Percentiles rank a stretch among this genome's conserved stretches.
Evolutionary conservation across 2,329 filamentous ascomycete genomes (phyloP).

Genomic region (Alternaria ethzedia): DNA sequence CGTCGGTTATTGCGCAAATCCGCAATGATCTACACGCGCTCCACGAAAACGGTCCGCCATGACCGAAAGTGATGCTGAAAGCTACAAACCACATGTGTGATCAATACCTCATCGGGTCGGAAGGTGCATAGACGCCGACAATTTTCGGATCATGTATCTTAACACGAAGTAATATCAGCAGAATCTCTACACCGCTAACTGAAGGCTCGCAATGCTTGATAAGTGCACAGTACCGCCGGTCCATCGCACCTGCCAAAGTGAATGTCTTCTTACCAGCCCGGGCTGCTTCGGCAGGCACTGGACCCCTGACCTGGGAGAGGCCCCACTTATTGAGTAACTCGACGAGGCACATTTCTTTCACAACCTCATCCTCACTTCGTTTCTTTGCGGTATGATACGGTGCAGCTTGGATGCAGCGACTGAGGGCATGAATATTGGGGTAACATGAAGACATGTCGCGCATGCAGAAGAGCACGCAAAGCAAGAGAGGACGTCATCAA

Average conservation of each 20-base stretch:
- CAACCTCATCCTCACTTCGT: slow-evolving; percentile 14
- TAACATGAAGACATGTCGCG: background rate
- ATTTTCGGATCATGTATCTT: background rate
- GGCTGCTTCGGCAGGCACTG: slow-evolving; percentile 2
- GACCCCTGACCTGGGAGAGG: background rate
- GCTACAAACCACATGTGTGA: background rate
- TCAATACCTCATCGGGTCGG: background rate
- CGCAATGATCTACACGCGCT: background rate
- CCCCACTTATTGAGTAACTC: slow-evolving; percentile 10
- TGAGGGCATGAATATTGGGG: background rate
- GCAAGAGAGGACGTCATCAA: background rate
- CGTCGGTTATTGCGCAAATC: background rate
- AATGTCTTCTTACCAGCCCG: background rate
- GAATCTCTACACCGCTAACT: background rate
- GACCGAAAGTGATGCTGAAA: background rate
- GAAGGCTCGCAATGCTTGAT: no score
- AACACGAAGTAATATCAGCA: background rate
- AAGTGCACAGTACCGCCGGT: background rate
- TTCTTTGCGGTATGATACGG: background rate
- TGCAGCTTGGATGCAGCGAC: background rate
- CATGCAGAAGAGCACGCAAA: background rate
- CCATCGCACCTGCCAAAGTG: background rate
- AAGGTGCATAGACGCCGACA: background rate
- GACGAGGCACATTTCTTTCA: slow-evolving; percentile 1
- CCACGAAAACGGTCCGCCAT: background rate